Conservation (phyloP, 257 asterid species). For the Capsicum baccatum region DNA sequence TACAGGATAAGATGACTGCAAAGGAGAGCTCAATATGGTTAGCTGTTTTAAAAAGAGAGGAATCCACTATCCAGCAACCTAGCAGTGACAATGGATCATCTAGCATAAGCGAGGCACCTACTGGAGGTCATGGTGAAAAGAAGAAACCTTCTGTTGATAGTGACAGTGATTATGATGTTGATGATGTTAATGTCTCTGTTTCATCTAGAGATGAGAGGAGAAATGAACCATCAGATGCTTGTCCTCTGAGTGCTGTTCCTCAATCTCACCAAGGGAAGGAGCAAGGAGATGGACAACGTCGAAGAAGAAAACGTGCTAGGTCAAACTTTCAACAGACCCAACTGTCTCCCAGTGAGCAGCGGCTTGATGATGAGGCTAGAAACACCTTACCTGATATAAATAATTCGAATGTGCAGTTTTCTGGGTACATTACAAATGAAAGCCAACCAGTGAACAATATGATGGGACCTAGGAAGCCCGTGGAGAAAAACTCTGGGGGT, state of each 20-base stretch:
- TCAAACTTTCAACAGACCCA: slow-evolving; percentile 35
- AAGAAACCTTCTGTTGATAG: slow-evolving; percentile 57
- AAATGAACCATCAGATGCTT: slow-evolving; percentile 42
- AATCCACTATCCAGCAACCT: slow-evolving; percentile 55
- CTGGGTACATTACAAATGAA: slow-evolving; percentile 39
- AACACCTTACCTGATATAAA: slow-evolving; percentile 44
- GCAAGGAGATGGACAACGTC: slow-evolving; percentile 39
- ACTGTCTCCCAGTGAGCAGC: slow-evolving; percentile 42
- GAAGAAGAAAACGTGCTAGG: slow-evolving; percentile 45
- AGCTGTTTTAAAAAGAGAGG: slow-evolving; percentile 70
- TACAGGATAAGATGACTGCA: slow-evolving; percentile 91
- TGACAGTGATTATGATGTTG: slow-evolving; percentile 82
- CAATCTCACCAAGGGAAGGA: slow-evolving; percentile 44
- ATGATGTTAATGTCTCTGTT: slow-evolving; percentile 58
- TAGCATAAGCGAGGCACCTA: slow-evolving; percentile 63
- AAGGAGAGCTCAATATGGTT: slow-evolving; percentile 84
- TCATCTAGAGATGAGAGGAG: slow-evolving; percentile 63
- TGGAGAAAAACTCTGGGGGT: slow-evolving; percentile 37
- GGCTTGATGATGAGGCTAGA: slow-evolving; percentile 42
- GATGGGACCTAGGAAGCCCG: slow-evolving; percentile 37
- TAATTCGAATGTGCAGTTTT: slow-evolving; percentile 36
- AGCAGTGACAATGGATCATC: slow-evolving; percentile 78
- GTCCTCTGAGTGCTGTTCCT: slow-evolving; percentile 33
- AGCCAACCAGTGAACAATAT: slow-evolving; percentile 39
- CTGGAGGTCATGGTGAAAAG: slow-evolving; percentile 48